Evolutionary conservation across 139 green algal species (phyloP), one percentile per base, ranked within the genome.

Genomic region (Pleodorina starrii): DNA sequence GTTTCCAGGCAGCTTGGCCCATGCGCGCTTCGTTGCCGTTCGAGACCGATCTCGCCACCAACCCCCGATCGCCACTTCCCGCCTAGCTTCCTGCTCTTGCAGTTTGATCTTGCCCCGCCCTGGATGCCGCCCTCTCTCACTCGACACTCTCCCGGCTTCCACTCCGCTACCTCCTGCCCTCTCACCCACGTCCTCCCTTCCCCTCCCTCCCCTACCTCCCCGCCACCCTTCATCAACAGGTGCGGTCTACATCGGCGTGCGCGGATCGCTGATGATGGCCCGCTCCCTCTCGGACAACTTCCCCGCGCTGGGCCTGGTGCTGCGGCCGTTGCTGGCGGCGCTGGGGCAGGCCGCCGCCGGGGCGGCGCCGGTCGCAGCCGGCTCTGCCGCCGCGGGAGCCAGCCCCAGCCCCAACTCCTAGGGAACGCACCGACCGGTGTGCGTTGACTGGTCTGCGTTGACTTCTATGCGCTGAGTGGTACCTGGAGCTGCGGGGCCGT

Each of bases 241-340:
- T 27, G 79, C 79, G 1, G 40, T 75, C 7, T 86, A 86, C 57
- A 86, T 86, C 40, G 79, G 79, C 12, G 1, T 60, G 0, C 54
- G 79, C 25, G 79, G 79, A 57, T 76, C 57, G 2, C 27, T 86
- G 27, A 63, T 86, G 32, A 86, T 86, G 79, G 79, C 79, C 27
- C 38, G 59, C 11, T 86, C 79, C 3, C 38, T 86, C 17, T 9
- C 57, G 0, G 59, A 75, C 27, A 75, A 75, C 79, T 86, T 86
- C 59, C 57, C 79, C 11, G 11, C 23, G 4, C 17, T 75, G 23
- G 59, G 19, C 9, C 32, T 57, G 25, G 38, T 86, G 5, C 59
- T 86, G 27, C 23, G 59, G 27, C 79, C 79, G 79, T 38, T 86
- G 40, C 79, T 86, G 25, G 79, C 57, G 38, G 57, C 59, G 9